A percentile compares a stretch with the other conserved stretches of the same genome.
Conservation (phyloP, 2,329 filamentous ascomycete species). For the Phoma sp. region DNA sequence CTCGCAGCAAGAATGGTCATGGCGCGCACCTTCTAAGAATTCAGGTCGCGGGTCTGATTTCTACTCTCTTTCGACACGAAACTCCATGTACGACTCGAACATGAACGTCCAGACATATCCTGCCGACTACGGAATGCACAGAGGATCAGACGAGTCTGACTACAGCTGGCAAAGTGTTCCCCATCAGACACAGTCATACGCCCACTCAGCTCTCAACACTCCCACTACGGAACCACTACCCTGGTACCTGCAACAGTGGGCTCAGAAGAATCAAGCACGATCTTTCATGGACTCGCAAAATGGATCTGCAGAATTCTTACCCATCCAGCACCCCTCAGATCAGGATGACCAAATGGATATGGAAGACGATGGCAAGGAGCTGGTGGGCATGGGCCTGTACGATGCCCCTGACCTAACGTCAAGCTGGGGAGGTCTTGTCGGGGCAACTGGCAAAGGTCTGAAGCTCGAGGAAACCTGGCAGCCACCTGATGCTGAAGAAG, state of each 20-base stretch:
- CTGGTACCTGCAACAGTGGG: conserved; percentile 50
- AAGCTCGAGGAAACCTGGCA: conserved; percentile 85
- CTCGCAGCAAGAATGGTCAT: conserved; percentile 39
- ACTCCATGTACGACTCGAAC: conserved; percentile 38
- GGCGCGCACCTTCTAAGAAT: conserved; percentile 33
- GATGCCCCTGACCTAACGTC: conserved; percentile 70
- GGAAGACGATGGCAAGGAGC: conserved; percentile 70
- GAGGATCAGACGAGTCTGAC: conserved; percentile 38
- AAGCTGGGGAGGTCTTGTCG: conserved; percentile 59
- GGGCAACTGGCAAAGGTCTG: conserved; percentile 71
- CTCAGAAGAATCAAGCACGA: conserved; percentile 43
- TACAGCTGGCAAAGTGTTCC: conserved; percentile 38
- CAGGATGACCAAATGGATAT: conserved; percentile 62
- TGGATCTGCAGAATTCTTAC: conserved; percentile 57
- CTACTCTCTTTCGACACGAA: conserved; percentile 45
- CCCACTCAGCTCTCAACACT: conserved; percentile 41
- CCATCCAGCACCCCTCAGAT: conserved; percentile 58
- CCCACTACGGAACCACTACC: conserved; percentile 41
- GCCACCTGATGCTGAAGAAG: conserved; percentile 59
- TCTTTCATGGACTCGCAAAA: conserved; percentile 24
- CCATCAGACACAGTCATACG: conserved; percentile 33
- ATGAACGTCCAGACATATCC: conserved; percentile 24
- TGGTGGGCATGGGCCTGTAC: conserved; percentile 85
- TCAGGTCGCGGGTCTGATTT: conserved; percentile 43
- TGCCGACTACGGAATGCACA: conserved; percentile 21